Percentiles rank a stretch among this genome's conserved stretches.
Evolutionary conservation across 1,139 yeast species (phyloP).

Genomic region (Candida glucosophila): DNA sequence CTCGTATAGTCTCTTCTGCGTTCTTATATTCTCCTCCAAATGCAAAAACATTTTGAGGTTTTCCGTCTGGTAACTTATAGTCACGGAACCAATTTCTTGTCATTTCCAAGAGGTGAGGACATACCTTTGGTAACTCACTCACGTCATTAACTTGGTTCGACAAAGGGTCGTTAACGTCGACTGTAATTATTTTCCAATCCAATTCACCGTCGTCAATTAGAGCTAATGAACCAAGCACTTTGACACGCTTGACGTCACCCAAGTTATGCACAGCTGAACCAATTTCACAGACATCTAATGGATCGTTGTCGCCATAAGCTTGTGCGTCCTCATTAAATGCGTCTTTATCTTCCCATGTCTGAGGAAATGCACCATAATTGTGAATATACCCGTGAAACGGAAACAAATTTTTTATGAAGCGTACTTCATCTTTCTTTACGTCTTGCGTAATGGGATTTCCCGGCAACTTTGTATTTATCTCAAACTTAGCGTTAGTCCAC

Average conservation of each 20-base stretch:
- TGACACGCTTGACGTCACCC: slow-evolving; percentile 75
- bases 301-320: slow-evolving; percentile 82
- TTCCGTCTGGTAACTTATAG: slow-evolving; percentile 86
- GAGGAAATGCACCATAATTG: slow-evolving; percentile 98
- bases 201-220: slow-evolving; percentile 88
- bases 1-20: slow-evolving; percentile 63
- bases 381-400: slow-evolving; percentile 89
- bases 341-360: slow-evolving; percentile 94
- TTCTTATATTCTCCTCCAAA: slow-evolving; percentile 74
- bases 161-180: slow-evolving; percentile 67
- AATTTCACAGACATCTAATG: slow-evolving; percentile 84
- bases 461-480: slow-evolving; percentile 56
- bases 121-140: slow-evolving; percentile 63
- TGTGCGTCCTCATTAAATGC: slow-evolving; percentile 55
- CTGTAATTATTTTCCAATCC: slow-evolving; percentile 85
- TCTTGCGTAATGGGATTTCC: slow-evolving; percentile 86
- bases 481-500: slow-evolving; percentile 87
- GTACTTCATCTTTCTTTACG: slow-evolving; percentile 71
- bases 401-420: slow-evolving; percentile 81
- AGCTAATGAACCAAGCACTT: slow-evolving; percentile 81
- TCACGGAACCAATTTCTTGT: slow-evolving; percentile 89
- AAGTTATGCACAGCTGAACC: slow-evolving; percentile 64
- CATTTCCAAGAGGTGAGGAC: slow-evolving; percentile 76
- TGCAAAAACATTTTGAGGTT: slow-evolving; percentile 81
- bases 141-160: slow-evolving; percentile 66